Evolutionary conservation across 1,139 yeast genomes (phyloP).

Genomic region (Starmera stellimalicola): DNA sequence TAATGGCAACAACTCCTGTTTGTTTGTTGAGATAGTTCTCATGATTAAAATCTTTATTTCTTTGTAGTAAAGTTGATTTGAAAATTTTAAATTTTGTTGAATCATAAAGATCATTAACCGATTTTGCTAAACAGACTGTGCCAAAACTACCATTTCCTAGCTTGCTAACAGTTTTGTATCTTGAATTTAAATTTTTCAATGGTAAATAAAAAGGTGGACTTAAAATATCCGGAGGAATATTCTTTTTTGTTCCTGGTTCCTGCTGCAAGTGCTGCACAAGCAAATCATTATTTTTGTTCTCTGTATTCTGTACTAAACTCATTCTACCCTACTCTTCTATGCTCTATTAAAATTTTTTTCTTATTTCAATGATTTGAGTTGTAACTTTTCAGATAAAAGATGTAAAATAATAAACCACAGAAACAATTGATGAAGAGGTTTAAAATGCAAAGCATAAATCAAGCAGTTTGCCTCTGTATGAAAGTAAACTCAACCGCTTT

Average conservation of each 20-base stretch:
- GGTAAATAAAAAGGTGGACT: slow-evolving; percentile 32
- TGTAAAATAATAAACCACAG: slow-evolving; percentile 1
- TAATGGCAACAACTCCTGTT: slow-evolving; percentile 65
- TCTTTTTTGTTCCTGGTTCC: not conserved
- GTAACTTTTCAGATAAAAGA: slow-evolving; percentile 1
- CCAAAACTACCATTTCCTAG: slow-evolving; percentile 81
- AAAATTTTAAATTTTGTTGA: slow-evolving; percentile 9
- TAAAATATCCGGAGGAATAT: slow-evolving; percentile 25
- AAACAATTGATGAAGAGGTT: not conserved
- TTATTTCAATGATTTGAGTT: not conserved
- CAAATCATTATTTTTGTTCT: no score
- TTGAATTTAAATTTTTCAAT: slow-evolving; percentile 30
- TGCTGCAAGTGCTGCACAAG: slow-evolving; percentile 4
- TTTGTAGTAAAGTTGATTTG: slow-evolving; percentile 39
- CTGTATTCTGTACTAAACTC: no score
- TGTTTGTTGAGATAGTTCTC: slow-evolving; percentile 24
- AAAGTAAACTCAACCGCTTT: no score
- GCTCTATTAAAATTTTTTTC: no score
- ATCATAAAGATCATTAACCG: slow-evolving; percentile 17
- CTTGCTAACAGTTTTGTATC: slow-evolving; percentile 42
- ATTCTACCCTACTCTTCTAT: no score
- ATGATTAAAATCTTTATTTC: slow-evolving; percentile 12
- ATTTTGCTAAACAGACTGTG: slow-evolving; percentile 54
- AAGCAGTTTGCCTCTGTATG: no score
- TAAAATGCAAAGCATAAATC: not conserved